Evolutionary conservation across 2,329 filamentous ascomycete species (phyloP), one percentile per base, ranked within the genome.

Genomic region (Fusarium hostae): DNA sequence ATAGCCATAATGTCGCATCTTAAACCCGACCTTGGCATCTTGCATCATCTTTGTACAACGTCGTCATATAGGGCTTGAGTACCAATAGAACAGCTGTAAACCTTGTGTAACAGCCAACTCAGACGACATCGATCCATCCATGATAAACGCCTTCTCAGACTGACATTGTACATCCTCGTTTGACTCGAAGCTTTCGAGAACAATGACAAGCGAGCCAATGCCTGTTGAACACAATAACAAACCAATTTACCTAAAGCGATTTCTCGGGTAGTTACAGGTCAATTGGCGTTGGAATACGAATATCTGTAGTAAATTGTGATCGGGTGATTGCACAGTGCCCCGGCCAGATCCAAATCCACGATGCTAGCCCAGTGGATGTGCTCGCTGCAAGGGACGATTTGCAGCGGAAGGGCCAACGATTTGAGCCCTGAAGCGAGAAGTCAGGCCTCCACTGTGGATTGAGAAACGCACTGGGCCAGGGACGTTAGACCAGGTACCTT

Each of bases 351-450:
- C 32, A 22, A 32, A 22, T 35, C 32, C 34, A 59, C 22, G 34
- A 69, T 57, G 52, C 41, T 54, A 62, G 47, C 30, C 30, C 47
- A 50, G 60, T 67, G 52, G 65, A 73, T 58, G 72, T 59, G 59
- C 37, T 67, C 66, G 41, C 69, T 74, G 72, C 72, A 74, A 74
- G 70, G 63, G 59, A 68, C 72, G 39, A 48, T 56, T 55, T 68
- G 69, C 72, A 73, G 70, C 61, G 63, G 44, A 30, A 65, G 52
- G 63, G 22, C 72, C 72, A 74, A 75, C 72, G 71, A 73, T 70
- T 70, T 70, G 40, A 68, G 71, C 72, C 69, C 72, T 73, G 67
- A 73, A 74, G 72, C 72, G 72, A 74, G 72, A 74, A 50, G 39
- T 6, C 12, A 34, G 39, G 37, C 48, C 48, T 54, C 66, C 63